phyloP scores from a whole-genome alignment of 345 rosid species.

The Carallia brachiata region DNA sequence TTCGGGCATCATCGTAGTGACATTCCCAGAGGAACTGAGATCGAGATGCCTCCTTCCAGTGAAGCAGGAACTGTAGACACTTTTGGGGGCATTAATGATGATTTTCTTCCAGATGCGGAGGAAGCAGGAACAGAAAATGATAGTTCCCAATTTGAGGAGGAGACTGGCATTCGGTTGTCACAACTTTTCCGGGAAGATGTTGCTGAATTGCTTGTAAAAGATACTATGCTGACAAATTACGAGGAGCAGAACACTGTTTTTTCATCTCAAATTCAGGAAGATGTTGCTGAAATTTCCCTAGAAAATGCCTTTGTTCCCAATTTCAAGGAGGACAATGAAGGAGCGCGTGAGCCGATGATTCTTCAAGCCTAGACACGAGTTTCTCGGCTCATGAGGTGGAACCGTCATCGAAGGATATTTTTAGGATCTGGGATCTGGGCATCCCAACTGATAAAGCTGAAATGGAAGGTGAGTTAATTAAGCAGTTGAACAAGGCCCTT shows the following conservation, averaged over 20 bases:
- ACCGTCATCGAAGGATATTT: constrained; percentile 41
- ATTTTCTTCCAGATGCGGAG: constrained; percentile 5
- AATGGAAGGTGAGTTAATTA: constrained; percentile 45
- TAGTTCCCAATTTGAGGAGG: constrained; percentile 19
- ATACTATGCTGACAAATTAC: constrained; percentile 36
- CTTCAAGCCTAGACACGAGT: constrained; percentile 16
- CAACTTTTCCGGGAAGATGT: constrained; percentile 25
- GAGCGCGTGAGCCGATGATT: constrained; percentile 14
- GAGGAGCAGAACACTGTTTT: constrained; percentile 18
- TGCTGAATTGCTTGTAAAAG: constrained; percentile 21
- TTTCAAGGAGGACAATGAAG: constrained; percentile 26
- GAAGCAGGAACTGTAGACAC: not conserved
- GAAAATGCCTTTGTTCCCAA: constrained; percentile 34
- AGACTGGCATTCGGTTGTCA: constrained; percentile 15
- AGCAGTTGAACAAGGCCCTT: constrained; percentile 49
- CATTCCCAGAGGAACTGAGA: not conserved
- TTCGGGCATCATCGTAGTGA: not conserved
- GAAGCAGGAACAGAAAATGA: constrained; percentile 20
- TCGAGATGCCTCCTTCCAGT: not conserved
- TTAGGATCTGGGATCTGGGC: constrained; percentile 69
- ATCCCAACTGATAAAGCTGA: constrained; percentile 48
- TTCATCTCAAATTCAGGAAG: constrained; percentile 21
- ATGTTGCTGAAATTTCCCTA: constrained; percentile 25
- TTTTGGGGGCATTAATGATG: constrained; percentile 2
- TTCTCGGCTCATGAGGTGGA: constrained; percentile 19